phyloP scores from a whole-genome alignment of 768 basidiomycete genomes.

The Tylopilus sp. region DNA sequence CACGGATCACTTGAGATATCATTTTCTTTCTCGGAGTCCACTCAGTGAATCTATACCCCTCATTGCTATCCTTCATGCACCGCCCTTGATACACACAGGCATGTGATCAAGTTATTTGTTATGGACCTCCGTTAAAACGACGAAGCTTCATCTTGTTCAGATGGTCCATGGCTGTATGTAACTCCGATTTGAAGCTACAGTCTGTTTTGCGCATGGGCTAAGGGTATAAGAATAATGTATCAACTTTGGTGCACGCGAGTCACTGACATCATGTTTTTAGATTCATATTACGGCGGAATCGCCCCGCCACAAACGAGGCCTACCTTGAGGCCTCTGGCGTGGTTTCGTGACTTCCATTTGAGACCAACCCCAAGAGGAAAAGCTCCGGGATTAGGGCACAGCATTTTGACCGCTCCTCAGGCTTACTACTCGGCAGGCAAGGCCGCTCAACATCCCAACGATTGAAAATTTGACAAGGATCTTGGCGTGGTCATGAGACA shows the following conservation, averaged over 20 bases:
- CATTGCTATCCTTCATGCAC: slow-evolving; percentile 9
- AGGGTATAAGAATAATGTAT: background rate
- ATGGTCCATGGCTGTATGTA: background rate
- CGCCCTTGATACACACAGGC: slow-evolving; percentile 1
- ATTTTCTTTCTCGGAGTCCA: background rate
- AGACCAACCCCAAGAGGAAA: background rate
- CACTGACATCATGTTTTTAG: slow-evolving; percentile 8
- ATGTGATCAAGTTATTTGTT: background rate
- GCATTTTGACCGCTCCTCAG: background rate
- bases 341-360: slow-evolving; percentile 19
- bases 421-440: background rate
- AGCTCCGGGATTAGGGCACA: slow-evolving; percentile 5
- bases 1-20: slow-evolving; percentile 1
- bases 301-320: slow-evolving; percentile 21
- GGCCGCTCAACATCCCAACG: background rate
- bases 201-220: background rate
- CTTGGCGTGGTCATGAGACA: slow-evolving; percentile 2
- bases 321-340: slow-evolving; percentile 28
- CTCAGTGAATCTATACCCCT: slow-evolving; percentile 3
- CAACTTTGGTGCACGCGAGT: slow-evolving; percentile 11
- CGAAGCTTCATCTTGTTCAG: background rate
- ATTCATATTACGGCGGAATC: slow-evolving; percentile 4
- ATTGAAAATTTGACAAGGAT: background rate
- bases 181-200: background rate
- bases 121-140: slow-evolving; percentile 2